A percentile compares a stretch with the other conserved stretches of the same genome.
Conservation (phyloP, 2,329 filamentous ascomycete species). For the Fusarium redolens region DNA sequence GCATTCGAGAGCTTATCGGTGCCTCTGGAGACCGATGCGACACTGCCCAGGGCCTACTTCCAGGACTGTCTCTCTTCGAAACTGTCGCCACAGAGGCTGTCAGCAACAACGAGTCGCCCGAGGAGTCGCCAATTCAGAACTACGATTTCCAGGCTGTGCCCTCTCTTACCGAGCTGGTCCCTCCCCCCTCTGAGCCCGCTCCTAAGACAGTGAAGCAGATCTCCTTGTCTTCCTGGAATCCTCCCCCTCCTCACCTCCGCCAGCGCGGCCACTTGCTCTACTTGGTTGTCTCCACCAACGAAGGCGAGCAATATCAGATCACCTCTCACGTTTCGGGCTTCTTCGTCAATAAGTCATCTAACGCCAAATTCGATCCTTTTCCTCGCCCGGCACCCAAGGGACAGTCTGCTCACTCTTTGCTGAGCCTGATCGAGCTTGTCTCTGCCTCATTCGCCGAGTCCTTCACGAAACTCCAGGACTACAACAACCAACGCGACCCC, state of each 20-base stretch:
- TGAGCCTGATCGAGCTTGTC: conserved; percentile 80
- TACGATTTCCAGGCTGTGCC: conserved; percentile 82
- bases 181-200: conserved; percentile 71
- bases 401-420: conserved; percentile 83
- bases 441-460: conserved; percentile 84
- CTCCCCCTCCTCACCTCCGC: conserved; percentile 89
- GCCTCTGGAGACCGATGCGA: conserved; percentile 91
- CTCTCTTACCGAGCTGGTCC: conserved; percentile 77
- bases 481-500: conserved; percentile 86
- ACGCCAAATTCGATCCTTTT: conserved; percentile 92
- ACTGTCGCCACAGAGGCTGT: conserved; percentile 67
- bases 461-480: conserved; percentile 84
- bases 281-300: conserved; percentile 87
- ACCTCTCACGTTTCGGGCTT: conserved; percentile 95
- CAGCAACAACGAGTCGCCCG: conserved; percentile 38
- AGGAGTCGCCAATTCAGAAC: conserved; percentile 64
- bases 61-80: conserved; percentile 89
- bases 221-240: conserved; percentile 93
- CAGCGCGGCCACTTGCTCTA: conserved; percentile 95
- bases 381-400: conserved; percentile 83
- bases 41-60: conserved; percentile 83
- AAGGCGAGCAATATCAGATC: conserved; percentile 94
- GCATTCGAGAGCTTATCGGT: conserved; percentile 92
- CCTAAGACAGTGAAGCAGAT: conserved; percentile 94
- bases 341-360: conserved; percentile 96